phyloP scores from a whole-genome alignment of 176 grass and related monocot species.

The Lolium rigidum region DNA sequence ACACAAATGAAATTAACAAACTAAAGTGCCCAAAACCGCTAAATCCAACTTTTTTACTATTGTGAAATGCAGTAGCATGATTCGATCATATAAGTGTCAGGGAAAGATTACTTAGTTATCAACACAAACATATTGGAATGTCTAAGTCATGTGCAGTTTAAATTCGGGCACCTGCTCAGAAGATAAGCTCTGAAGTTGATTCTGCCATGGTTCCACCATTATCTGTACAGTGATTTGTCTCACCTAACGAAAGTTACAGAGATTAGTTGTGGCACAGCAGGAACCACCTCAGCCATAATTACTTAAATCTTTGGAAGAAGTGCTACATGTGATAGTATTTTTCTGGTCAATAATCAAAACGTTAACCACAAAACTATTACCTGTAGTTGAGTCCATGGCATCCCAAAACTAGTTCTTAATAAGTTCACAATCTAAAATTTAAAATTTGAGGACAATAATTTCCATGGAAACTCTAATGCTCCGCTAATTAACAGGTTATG shows the following conservation, averaged over 20 bases:
- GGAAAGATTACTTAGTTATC: conserved; percentile 18
- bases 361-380: neutral
- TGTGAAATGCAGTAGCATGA: conserved; percentile 22
- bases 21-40: neutral
- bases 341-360: neutral
- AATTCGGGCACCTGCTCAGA: conserved; percentile 12
- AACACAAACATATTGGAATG: conserved; percentile 33
- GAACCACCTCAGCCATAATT: conserved; percentile 19
- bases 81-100: conserved; percentile 20
- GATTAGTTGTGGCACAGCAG: conserved; percentile 18
- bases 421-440: conserved; percentile 12
- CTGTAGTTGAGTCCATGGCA: neutral
- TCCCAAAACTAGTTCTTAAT: neutral
- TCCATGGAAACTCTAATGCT: conserved; percentile 33
- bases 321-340: neutral
- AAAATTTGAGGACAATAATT: conserved; percentile 17
- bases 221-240: conserved; percentile 14
- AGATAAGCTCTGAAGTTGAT: conserved; percentile 29
- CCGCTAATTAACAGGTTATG: neutral
- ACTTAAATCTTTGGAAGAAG: conserved; percentile 2
- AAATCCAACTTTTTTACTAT: conserved; percentile 5
- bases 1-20: conserved; percentile 20
- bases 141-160: conserved; percentile 17
- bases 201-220: neutral
- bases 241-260: conserved; percentile 33